Percentiles rank a stretch among this genome's conserved stretches.
phyloP scores from a whole-genome alignment of 140 eudicot species.

The Senecio squalidus region DNA sequence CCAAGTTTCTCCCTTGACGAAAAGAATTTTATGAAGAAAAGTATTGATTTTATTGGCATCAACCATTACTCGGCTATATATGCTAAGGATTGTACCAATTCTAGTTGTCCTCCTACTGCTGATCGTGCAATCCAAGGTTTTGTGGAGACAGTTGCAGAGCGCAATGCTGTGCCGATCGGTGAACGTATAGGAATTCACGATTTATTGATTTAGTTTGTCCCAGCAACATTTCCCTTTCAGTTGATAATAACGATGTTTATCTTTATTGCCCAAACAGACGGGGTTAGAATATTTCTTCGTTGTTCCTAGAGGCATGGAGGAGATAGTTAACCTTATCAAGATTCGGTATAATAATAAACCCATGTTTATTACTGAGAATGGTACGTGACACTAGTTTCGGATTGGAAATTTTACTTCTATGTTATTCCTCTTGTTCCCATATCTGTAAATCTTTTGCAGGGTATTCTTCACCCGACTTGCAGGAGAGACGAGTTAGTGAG shows the following conservation, averaged over 20 bases:
- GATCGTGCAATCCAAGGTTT: conserved; percentile 50
- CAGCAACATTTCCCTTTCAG: neutral
- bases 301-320: conserved; percentile 80
- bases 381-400: conserved; percentile 21
- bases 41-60: conserved; percentile 52
- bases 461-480: conserved; percentile 22
- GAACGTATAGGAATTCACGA: conserved; percentile 37
- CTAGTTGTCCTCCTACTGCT: conserved; percentile 23
- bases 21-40: conserved; percentile 23
- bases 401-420: neutral
- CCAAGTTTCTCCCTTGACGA: conserved; percentile 48
- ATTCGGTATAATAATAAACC: conserved; percentile 63
- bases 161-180: conserved; percentile 56
- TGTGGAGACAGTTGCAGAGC: conserved; percentile 23
- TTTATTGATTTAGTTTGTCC: neutral
- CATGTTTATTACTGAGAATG: conserved; percentile 81
- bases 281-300: conserved; percentile 41
- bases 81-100: conserved; percentile 40
- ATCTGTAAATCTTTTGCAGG: conserved; percentile 5
- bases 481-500: conserved; percentile 13
- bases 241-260: neutral
- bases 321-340: conserved; percentile 42
- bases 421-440: neutral
- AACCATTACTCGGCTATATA: conserved; percentile 53
- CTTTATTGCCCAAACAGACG: conserved; percentile 33